Conservation (phyloP, 805 yeast species). For the Sugiyamaella valdiviana region DNA sequence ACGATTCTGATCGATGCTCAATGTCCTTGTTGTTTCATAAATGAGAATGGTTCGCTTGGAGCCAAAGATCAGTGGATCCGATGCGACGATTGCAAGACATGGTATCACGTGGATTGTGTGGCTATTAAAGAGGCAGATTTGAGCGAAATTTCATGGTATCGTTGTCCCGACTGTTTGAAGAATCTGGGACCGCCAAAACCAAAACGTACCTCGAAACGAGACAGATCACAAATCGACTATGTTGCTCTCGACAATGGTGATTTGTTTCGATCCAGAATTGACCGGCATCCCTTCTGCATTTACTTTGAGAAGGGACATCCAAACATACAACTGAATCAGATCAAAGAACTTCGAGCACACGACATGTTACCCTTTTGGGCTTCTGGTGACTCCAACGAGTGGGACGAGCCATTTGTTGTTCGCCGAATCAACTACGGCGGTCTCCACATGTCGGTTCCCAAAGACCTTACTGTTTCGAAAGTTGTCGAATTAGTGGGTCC, state of each 20-base stretch:
- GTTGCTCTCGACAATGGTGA: constrained; percentile 75
- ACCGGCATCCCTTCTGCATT: constrained; percentile 50
- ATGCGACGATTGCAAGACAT: constrained; percentile 47
- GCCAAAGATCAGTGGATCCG: constrained; percentile 41
- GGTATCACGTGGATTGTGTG: constrained; percentile 47
- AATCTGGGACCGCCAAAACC: constrained; percentile 45
- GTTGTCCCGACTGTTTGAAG: constrained; percentile 46
- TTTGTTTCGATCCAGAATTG: constrained; percentile 38
- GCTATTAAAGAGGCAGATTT: constrained; percentile 33
- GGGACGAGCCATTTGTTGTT: constrained; percentile 43
- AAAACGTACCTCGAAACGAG: constrained; percentile 51
- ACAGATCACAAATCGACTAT: constrained; percentile 59
- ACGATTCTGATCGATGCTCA: neutral
- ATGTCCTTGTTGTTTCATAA: neutral
- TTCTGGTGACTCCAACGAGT: constrained; percentile 25
- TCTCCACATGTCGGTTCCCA: constrained; percentile 53
- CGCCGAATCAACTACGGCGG: constrained; percentile 29
- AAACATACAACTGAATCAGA: constrained; percentile 27
- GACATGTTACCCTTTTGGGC: constrained; percentile 37
- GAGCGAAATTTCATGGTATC: constrained; percentile 41
- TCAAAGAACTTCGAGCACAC: constrained; percentile 29
- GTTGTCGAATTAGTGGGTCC: constrained; percentile 57
- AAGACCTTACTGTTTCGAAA: constrained; percentile 46
- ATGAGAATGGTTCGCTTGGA: neutral
- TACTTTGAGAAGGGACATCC: constrained; percentile 14